Conservation (phyloP, 1,139 yeast genomes). For the Suhomyces panamericanus region DNA sequence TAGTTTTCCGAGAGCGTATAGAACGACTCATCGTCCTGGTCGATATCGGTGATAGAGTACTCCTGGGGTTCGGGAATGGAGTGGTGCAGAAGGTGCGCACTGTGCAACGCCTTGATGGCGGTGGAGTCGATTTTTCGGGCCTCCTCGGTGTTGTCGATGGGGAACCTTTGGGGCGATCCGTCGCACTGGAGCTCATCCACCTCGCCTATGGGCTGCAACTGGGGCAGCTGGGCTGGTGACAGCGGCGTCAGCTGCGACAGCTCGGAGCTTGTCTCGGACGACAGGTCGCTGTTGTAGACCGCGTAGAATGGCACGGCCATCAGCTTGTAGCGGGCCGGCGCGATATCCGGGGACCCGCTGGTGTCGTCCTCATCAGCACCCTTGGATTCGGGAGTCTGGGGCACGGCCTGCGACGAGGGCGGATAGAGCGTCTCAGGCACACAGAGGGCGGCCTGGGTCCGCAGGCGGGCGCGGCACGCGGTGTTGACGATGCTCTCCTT, state of each 20-base stretch:
- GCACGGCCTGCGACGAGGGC: too few species aligned
- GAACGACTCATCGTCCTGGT: conserved; percentile 10
- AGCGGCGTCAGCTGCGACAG: not conserved
- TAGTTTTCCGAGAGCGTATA: conserved; percentile 9
- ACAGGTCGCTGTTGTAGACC: conserved; percentile 12
- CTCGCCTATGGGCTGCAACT: not conserved
- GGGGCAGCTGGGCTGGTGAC: not conserved
- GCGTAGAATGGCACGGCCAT: conserved; percentile 13
- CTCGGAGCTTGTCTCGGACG: not conserved
- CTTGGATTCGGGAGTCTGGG: not conserved
- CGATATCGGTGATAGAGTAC: conserved; percentile 2
- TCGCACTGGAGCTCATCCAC: too few species aligned
- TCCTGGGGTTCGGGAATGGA: conserved; percentile 3
- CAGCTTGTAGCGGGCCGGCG: not conserved
- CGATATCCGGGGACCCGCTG: not conserved
- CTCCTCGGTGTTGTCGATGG: not conserved
- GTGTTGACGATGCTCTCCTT: conserved; percentile 6
- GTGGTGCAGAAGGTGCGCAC: conserved; percentile 1
- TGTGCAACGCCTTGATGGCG: not conserved
- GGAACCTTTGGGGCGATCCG: too few species aligned
- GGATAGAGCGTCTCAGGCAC: not conserved
- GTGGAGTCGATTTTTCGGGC: not conserved
- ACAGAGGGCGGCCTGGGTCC: conserved; percentile 1
- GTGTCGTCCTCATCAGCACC: too few species aligned
- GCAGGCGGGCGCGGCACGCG: conserved; percentile 5